phyloP scores from a whole-genome alignment of 805 yeast genomes.

The Ascoidea tarda region DNA sequence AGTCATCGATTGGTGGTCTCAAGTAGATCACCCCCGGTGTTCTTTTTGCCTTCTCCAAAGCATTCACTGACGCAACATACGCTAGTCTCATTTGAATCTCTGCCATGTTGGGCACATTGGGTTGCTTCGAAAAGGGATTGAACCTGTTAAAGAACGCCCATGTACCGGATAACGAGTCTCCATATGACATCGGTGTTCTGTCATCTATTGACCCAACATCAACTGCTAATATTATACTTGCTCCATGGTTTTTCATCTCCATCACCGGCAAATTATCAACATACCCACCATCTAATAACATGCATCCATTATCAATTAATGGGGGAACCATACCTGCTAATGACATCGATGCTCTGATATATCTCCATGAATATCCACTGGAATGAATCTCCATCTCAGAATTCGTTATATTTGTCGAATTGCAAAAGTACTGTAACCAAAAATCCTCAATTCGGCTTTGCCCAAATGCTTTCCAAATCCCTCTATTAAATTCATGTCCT shows the following conservation, averaged over 20 bases:
- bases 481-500: constrained; percentile 94
- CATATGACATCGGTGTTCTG: constrained; percentile 77
- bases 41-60: constrained; percentile 72
- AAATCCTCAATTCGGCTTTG: constrained; percentile 89
- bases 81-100: constrained; percentile 90
- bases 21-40: constrained; percentile 78
- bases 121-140: constrained; percentile 80
- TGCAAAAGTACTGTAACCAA: constrained; percentile 81
- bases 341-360: constrained; percentile 92
- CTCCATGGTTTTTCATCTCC: constrained; percentile 87
- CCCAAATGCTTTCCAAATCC: constrained; percentile 95
- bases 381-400: constrained; percentile 92
- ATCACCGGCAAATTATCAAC: constrained; percentile 85
- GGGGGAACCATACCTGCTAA: constrained; percentile 89
- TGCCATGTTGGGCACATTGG: constrained; percentile 87
- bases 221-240: constrained; percentile 75
- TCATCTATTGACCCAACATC: constrained; percentile 96
- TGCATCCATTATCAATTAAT: constrained; percentile 70
- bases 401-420: constrained; percentile 89
- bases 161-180: constrained; percentile 83
- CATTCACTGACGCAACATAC: constrained; percentile 90
- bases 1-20: constrained; percentile 88
- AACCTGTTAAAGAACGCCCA: constrained; percentile 83
- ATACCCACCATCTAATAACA: constrained; percentile 94
- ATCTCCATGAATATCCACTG: constrained; percentile 91